A percentile compares a stretch with the other conserved stretches of the same genome.
Conservation (phyloP, 2,329 filamentous ascomycete genomes). For the Apiospora arundinis region DNA sequence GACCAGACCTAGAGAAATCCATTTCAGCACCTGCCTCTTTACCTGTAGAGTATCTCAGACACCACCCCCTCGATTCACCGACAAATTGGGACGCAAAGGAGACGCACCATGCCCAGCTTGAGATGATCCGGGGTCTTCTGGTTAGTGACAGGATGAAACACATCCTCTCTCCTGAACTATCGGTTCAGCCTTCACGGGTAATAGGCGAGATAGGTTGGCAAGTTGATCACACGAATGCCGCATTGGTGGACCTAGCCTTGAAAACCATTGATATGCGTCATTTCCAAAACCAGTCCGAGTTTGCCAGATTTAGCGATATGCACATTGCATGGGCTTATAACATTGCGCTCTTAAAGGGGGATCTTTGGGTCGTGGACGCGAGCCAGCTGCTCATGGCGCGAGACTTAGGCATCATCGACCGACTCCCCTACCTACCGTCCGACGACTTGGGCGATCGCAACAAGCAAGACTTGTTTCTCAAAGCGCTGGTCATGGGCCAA, state of each 20-base stretch:
- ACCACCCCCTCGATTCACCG: not conserved
- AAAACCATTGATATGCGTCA: not conserved
- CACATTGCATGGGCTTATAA: not conserved
- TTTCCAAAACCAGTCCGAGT: not conserved
- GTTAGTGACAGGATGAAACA: not conserved
- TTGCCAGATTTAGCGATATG: not conserved
- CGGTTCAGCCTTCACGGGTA: not conserved
- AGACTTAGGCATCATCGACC: slow-evolving; percentile 29
- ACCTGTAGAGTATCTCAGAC: not conserved
- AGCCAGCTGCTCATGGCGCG: slow-evolving; percentile 32
- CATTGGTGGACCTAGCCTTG: not conserved
- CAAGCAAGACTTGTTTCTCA: slow-evolving; percentile 36
- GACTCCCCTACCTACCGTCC: slow-evolving; percentile 30
- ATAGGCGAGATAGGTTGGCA: not conserved
- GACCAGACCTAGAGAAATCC: not conserved
- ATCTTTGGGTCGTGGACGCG: slow-evolving; percentile 29
- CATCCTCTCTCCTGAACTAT: not conserved
- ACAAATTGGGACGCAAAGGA: too few relatives aligned
- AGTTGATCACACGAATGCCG: not conserved
- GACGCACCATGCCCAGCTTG: not conserved
- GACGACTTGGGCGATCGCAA: slow-evolving; percentile 31
- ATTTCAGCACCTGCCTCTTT: not conserved
- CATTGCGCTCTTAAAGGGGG: not conserved
- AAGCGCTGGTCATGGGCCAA: slow-evolving; percentile 31
- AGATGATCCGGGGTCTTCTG: not conserved